These are phyloP conservation scores for Fusarium abutilonis DNA, from an alignment of 2,329 filamentous ascomycete genomes.

Conservation along the genomic window DNA sequence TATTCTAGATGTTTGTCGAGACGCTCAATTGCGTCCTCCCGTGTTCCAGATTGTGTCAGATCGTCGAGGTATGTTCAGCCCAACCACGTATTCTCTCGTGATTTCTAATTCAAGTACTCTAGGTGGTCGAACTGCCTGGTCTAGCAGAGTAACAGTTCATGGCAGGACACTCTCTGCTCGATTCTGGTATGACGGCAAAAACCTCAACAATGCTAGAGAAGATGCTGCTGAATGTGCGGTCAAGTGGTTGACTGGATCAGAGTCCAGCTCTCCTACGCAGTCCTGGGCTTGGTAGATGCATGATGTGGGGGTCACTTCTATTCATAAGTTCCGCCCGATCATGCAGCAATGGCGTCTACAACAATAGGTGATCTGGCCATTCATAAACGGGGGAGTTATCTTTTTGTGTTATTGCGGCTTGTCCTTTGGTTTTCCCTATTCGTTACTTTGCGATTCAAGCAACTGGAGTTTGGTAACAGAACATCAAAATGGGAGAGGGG, in stretches of 20 bases:
- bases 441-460: conserved; percentile 19
- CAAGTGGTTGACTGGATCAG: conserved; percentile 61
- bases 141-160: conserved; percentile 78
- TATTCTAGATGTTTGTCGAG: conserved; percentile 65
- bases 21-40: conserved; percentile 63
- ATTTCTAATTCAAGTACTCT: background rate
- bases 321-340: conserved; percentile 7
- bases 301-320: conserved; percentile 7
- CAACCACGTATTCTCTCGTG: background rate
- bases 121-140: conserved; percentile 94
- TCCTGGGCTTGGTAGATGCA: conserved; percentile 39
- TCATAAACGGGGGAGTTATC: conserved; percentile 16
- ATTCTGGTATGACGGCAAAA: conserved; percentile 92
- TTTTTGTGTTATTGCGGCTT: conserved; percentile 11
- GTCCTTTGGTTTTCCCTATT: conserved; percentile 10
- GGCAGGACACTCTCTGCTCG: conserved; percentile 74
- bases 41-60: conserved; percentile 78
- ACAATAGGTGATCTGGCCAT: background rate
- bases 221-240: conserved; percentile 88
- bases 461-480: conserved; percentile 40
- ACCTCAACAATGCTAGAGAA: conserved; percentile 86
- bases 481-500: conserved; percentile 21
- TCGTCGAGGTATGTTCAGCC: conserved; percentile 68
- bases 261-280: conserved; percentile 38
- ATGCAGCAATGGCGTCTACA: background rate